These are phyloP conservation scores for Leccinum boreale DNA, from an alignment of 768 basidiomycete genomes.

Conservation along the genomic window DNA sequence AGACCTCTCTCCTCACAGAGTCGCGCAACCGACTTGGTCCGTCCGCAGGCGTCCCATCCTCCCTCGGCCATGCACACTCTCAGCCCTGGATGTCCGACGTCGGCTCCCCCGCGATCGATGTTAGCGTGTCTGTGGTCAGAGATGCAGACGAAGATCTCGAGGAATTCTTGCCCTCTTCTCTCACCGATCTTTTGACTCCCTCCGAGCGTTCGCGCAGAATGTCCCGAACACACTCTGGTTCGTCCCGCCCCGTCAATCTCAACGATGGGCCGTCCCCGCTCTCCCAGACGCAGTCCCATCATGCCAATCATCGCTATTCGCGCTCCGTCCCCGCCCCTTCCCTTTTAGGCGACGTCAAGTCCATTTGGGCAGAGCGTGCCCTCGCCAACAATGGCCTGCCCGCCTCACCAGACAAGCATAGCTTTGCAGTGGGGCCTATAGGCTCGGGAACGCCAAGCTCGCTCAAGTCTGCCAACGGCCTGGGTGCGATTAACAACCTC, in stretches of 20 bases:
- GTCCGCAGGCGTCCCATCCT: conserved; percentile 54
- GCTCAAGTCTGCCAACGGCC: conserved; percentile 44
- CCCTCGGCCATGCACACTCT: conserved; percentile 43
- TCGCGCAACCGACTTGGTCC: conserved; percentile 32
- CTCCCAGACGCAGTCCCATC: conserved; percentile 16
- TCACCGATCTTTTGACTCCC: conserved; percentile 87
- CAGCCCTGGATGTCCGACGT: conserved; percentile 29
- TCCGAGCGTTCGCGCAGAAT: conserved; percentile 81
- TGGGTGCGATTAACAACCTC: conserved; percentile 25
- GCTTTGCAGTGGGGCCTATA: conserved; percentile 22
- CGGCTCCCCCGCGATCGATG: conserved; percentile 18
- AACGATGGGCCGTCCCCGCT: conserved; percentile 21
- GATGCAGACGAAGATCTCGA: conserved; percentile 74
- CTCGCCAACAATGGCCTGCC: conserved; percentile 29
- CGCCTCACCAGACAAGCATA: conserved; percentile 35
- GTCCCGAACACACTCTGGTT: conserved; percentile 64
- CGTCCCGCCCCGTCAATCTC: conserved; percentile 23
- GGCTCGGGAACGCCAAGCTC: conserved; percentile 49
- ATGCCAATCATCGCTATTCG: conserved; percentile 64
- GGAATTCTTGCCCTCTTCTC: conserved; percentile 84
- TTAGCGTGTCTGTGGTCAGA: conserved; percentile 38
- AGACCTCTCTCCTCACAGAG: conserved; percentile 45
- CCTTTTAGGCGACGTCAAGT: conserved; percentile 69
- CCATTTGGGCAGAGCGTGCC: conserved; percentile 73
- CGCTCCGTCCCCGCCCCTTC: conserved; percentile 79